phyloP scores from a whole-genome alignment of 2,329 filamentous ascomycete genomes.

The Penicillium sp. region DNA sequence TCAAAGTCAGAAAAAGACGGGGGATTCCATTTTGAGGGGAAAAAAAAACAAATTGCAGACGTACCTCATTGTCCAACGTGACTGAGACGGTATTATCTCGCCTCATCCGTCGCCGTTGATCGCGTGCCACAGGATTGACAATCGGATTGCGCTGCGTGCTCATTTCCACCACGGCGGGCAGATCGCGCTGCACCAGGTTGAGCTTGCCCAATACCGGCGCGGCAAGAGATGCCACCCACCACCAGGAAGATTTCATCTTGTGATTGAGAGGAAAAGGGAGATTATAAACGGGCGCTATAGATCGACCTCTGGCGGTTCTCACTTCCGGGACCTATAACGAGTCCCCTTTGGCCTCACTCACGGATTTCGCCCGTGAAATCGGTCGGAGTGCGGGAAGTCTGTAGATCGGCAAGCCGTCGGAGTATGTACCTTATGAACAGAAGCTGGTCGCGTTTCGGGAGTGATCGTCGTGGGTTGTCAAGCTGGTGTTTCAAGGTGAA shows the following conservation, averaged over 20 bases:
- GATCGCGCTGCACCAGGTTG: slow-evolving; percentile 27
- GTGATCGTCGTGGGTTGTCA: too few relatives aligned
- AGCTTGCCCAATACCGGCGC: slow-evolving; percentile 18
- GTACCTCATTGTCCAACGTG: slow-evolving; percentile 50
- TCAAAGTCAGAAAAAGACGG: too few relatives aligned
- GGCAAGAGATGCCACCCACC: slow-evolving; percentile 13
- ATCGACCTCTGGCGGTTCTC: too few relatives aligned
- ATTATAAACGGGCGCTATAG: too few relatives aligned
- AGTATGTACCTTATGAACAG: too few relatives aligned
- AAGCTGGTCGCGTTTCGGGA: too few relatives aligned
- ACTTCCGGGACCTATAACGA: too few relatives aligned
- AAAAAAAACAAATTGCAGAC: not conserved
- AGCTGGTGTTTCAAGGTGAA: too few relatives aligned
- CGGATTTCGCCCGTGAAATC: not conserved
- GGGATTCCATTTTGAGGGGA: not conserved
- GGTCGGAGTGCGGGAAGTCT: slow-evolving; percentile 1
- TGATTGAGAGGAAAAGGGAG: too few relatives aligned
- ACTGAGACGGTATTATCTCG: slow-evolving; percentile 37
- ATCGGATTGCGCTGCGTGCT: slow-evolving; percentile 47
- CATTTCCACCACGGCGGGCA: slow-evolving; percentile 45
- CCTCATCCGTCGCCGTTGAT: slow-evolving; percentile 41
- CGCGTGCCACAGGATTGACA: slow-evolving; percentile 41
- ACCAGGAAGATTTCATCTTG: slow-evolving; percentile 19
- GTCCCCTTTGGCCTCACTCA: too few relatives aligned
- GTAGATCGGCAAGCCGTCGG: not conserved